Evolutionary conservation across 73 alveolate species (phyloP), one percentile per base, ranked within the genome.

Genomic region (Paramecium pentaurelia): DNA sequence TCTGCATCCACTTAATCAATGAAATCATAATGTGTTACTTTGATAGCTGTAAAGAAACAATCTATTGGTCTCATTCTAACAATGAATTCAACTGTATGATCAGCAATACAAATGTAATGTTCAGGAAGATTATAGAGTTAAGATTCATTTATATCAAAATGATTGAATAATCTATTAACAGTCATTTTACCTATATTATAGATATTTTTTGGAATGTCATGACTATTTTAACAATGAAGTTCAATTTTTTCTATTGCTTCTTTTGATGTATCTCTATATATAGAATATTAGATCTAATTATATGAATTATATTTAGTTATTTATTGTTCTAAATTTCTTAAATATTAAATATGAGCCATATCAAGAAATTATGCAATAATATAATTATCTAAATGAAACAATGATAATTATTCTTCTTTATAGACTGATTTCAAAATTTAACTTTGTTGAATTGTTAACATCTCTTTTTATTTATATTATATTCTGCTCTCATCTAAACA

Each of bases 401-500:
- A 18, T n/a, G 60, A 37, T 40, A 73, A 40, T 16, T 73, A 14
- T 37, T 73, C 34, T 68, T 73, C 60, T 3, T 34, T 37, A 8
- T 37, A 73, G 16, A 73, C 60, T 16, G 87, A 73, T 37, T 73
- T 73, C 2, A 73, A 10, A 9, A 16, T n/a, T 16, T 14, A 4
- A 37, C 40, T 73, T 37, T 32, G 8, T 14, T 73, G 1, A 22
- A 73, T 20, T 2, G 37, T 73, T 4, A 73, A 14, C 60, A 40
- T 40, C 28, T 73, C 58, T 8, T 37, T 37, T n/a, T 34, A 34
- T 37, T 73, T 73, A 8, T 37, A 73, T 30, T 73, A 11, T 36
- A 73, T 73, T 73, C 87, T 73, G 7, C 87, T 73, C 30, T 73
- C 87, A 73, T 73, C 87, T 6, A 73, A 25, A 73, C 87, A 73